Conservation (phyloP, 2,329 filamentous ascomycete genomes). For the Fusarium guadeloupense region DNA sequence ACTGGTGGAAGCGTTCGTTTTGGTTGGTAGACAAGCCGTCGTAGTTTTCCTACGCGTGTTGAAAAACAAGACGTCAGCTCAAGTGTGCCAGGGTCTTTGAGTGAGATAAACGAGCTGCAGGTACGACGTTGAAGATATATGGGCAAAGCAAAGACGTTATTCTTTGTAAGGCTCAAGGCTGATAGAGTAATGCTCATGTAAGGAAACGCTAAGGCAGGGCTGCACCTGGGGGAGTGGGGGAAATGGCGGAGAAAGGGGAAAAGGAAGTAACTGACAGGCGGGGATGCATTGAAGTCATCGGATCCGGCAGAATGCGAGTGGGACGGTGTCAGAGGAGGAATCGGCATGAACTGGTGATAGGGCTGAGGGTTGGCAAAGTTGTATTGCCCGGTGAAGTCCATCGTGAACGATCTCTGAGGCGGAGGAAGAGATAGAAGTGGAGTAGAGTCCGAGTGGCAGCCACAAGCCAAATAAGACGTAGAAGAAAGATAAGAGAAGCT, state of each 20-base stretch:
- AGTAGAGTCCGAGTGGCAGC: conserved; percentile 15
- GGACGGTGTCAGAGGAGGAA: conserved; percentile 64
- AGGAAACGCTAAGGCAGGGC: conserved; percentile 45
- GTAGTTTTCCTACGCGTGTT: conserved; percentile 57
- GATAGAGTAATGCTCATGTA: conserved; percentile 50
- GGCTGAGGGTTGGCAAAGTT: conserved; percentile 59
- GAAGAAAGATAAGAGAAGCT: background rate
- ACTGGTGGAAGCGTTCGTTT: conserved; percentile 58
- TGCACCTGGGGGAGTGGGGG: conserved; percentile 40
- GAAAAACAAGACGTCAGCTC: conserved; percentile 20
- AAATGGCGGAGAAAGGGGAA: conserved; percentile 35
- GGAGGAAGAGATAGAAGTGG: conserved; percentile 9
- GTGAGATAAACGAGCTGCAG: conserved; percentile 27
- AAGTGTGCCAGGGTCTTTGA: conserved; percentile 11
- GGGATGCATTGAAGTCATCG: conserved; percentile 65
- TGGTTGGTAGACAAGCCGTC: conserved; percentile 53
- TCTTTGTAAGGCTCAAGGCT: conserved; percentile 26
- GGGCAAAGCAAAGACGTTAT: conserved; percentile 1
- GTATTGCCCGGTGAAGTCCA: conserved; percentile 63
- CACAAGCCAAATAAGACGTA: background rate
- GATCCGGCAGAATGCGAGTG: conserved; percentile 64
- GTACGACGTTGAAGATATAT: conserved; percentile 15
- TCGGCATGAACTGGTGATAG: conserved; percentile 64
- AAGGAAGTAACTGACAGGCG: conserved; percentile 58
- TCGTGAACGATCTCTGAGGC: conserved; percentile 41